phyloP scores from a whole-genome alignment of 2,329 filamentous ascomycete genomes.

The Trichoderma aggressivum region DNA sequence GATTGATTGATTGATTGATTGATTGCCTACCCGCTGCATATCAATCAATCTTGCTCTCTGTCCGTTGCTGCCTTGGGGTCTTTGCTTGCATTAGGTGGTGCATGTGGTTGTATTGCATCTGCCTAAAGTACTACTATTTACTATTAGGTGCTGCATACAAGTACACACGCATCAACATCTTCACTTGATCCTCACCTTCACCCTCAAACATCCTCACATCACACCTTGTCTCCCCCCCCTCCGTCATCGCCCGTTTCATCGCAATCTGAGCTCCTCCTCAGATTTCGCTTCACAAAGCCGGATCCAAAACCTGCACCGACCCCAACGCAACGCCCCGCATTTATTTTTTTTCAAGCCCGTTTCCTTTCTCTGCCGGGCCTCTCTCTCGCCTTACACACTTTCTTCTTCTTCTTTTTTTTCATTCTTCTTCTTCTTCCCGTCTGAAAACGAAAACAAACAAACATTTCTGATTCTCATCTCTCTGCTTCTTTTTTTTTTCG shows the following conservation, averaged over 20 bases:
- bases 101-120: not conserved
- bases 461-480: not conserved
- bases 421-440: not conserved
- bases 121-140: too few species aligned
- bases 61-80: too few species aligned
- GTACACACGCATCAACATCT: not conserved
- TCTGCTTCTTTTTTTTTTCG: not conserved
- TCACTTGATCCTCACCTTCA: not conserved
- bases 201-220: not conserved
- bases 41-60: not conserved
- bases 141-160: not conserved
- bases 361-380: not conserved
- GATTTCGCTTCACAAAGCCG: conserved; percentile 1
- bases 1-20: too few species aligned
- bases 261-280: not conserved
- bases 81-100: not conserved
- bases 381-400: not conserved
- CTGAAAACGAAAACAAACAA: not conserved
- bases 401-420: not conserved
- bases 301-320: not conserved
- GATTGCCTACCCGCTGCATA: not conserved
- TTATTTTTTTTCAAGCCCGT: conserved; percentile 1
- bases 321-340: conserved; percentile 19
- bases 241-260: not conserved
- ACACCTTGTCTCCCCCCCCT: not conserved